phyloP scores from a whole-genome alignment of 306 rosid species.

The Prunus dulcis region DNA sequence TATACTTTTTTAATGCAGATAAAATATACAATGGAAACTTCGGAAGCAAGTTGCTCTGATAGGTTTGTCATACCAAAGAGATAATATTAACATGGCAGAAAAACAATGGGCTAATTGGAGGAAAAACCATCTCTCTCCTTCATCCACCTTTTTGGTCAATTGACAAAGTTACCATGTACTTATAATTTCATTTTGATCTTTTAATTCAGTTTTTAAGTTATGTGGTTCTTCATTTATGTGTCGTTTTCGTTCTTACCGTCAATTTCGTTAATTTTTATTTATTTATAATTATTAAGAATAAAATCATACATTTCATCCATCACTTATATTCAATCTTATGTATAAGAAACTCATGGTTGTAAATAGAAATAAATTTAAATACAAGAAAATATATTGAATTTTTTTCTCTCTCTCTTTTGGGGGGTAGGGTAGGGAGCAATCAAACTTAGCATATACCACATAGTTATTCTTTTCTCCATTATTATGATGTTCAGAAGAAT shows the following conservation, averaged over 20 bases:
- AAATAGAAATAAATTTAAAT: no score
- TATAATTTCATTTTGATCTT: neutral
- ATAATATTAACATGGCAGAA: neutral
- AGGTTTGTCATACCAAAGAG: neutral
- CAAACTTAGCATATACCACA: neutral
- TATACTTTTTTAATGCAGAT: neutral
- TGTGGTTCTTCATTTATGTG: no score
- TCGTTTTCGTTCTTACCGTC: no score
- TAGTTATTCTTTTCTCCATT: slow-evolving; percentile 15
- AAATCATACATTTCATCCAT: no score
- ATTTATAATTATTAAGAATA: no score
- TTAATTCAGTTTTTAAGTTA: no score
- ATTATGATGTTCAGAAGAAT: slow-evolving; percentile 1
- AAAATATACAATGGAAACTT: slow-evolving; percentile 26
- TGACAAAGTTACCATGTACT: neutral
- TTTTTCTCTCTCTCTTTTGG: neutral
- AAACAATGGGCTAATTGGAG: slow-evolving; percentile 17
- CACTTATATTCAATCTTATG: no score
- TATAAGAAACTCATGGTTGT: no score
- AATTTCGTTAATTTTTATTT: no score
- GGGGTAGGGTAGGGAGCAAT: neutral
- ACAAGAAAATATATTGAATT: no score
- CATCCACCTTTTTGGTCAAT: neutral
- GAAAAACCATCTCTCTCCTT: neutral
- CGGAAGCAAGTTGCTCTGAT: slow-evolving; percentile 31